Conservation (phyloP, 2,329 filamentous ascomycete species). For the Xylariaceae sp. region DNA sequence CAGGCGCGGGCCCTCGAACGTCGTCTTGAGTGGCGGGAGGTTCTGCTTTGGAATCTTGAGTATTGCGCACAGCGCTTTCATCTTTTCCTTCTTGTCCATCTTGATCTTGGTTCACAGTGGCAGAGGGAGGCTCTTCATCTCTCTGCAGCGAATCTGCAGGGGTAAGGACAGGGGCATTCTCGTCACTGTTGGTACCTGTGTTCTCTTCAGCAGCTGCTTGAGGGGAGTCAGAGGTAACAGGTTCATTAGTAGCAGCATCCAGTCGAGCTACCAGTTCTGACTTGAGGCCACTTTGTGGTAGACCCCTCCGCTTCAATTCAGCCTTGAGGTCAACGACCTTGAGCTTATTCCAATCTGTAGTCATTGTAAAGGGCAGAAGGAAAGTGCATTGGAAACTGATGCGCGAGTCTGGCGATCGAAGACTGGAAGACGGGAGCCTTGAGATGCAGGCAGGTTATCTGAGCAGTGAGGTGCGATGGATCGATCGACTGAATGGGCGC, state of each 20-base stretch:
- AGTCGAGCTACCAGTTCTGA: slow-evolving; percentile 67
- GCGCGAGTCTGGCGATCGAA: no score
- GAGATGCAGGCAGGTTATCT: no score
- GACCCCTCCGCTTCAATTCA: slow-evolving; percentile 68
- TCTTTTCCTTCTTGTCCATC: no score
- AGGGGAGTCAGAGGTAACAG: slow-evolving; percentile 6
- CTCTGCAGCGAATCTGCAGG: background rate
- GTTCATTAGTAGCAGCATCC: slow-evolving; percentile 27
- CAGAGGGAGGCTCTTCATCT: background rate
- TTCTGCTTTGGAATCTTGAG: no score
- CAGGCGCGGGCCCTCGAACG: no score
- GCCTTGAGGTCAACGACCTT: slow-evolving; percentile 74
- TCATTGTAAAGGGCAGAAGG: slow-evolving; percentile 30
- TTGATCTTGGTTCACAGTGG: slow-evolving; percentile 2
- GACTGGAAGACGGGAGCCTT: no score
- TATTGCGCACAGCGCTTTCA: no score
- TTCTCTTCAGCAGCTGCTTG: slow-evolving; percentile 13
- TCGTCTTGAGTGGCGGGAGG: no score
- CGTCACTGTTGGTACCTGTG: slow-evolving; percentile 10
- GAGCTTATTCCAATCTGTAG: slow-evolving; percentile 50
- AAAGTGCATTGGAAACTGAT: no score
- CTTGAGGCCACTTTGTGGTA: slow-evolving; percentile 66
- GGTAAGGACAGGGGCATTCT: slow-evolving; percentile 6
- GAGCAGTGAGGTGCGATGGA: no score
- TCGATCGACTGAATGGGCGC: no score